A percentile compares a stretch with the other conserved stretches of the same genome.
phyloP scores from a whole-genome alignment of 768 basidiomycete genomes.

The Termitomyces sp. region DNA sequence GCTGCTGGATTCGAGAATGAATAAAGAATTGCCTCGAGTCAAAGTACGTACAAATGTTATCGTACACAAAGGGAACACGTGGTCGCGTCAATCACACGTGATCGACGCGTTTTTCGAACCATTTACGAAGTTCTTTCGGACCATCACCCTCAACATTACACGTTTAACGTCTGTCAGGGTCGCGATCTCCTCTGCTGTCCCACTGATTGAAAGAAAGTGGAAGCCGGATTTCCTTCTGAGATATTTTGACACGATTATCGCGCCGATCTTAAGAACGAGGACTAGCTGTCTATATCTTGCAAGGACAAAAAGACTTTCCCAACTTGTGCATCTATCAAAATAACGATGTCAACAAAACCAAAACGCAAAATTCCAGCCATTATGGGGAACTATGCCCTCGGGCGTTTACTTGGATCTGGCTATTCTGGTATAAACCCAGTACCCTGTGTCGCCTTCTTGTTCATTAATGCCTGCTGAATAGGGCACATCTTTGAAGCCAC shows the following conservation, averaged over 20 bases:
- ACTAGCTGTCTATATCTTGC: background rate
- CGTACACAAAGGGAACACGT: constrained; percentile 2
- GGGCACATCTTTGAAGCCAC: constrained; percentile 66
- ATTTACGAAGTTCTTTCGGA: background rate
- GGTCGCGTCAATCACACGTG: constrained; percentile 20
- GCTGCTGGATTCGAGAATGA: background rate
- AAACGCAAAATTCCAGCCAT: constrained; percentile 22
- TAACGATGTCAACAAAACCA: constrained; percentile 4
- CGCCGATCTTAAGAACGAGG: background rate
- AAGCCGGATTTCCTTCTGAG: background rate
- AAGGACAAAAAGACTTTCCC: background rate
- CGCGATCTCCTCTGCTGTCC: background rate
- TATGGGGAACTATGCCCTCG: constrained; percentile 61
- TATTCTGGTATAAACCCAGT: constrained; percentile 53
- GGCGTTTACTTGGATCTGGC: constrained; percentile 59
- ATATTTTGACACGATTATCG: background rate
- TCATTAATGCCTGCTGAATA: constrained; percentile 18
- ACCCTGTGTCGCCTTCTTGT: background rate
- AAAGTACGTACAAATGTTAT: too few relatives aligned
- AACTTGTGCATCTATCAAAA: background rate
- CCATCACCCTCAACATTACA: background rate
- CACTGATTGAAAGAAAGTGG: background rate
- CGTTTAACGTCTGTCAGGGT: background rate
- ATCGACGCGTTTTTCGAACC: constrained; percentile 26
- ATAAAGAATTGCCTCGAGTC: background rate